Conservation (phyloP, 2,329 filamentous ascomycete genomes). For the Talaromyces sp. region DNA sequence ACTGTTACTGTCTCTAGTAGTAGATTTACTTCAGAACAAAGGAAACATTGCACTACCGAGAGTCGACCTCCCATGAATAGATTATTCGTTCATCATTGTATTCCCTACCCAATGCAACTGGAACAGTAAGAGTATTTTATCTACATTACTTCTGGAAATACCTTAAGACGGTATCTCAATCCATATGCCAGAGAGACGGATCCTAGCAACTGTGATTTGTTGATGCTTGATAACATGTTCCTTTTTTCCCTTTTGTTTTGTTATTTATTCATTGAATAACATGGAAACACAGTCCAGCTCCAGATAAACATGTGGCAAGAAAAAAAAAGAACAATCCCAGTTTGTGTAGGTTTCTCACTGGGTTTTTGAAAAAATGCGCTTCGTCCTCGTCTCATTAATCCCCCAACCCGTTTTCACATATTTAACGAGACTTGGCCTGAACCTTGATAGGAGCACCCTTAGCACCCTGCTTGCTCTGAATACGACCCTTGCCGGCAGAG, state of each 20-base stretch:
- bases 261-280: slow-evolving; percentile 14
- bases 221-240: slow-evolving; percentile 3
- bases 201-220: slow-evolving; percentile 6
- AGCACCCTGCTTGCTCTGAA: slow-evolving; percentile 93
- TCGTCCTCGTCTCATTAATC: slow-evolving; percentile 19
- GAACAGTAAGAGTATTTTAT: background rate
- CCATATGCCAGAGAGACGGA: background rate
- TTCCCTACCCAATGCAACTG: background rate
- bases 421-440: slow-evolving; percentile 79
- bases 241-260: slow-evolving; percentile 6
- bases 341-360: slow-evolving; percentile 18
- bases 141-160: background rate
- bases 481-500: slow-evolving; percentile 72
- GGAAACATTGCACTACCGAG: too few relatives aligned
- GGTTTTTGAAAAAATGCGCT: slow-evolving; percentile 18
- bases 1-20: background rate
- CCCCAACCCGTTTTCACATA: slow-evolving; percentile 4
- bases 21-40: background rate
- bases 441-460: slow-evolving; percentile 87
- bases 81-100: background rate
- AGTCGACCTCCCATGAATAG: background rate
- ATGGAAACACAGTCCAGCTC: slow-evolving; percentile 16
- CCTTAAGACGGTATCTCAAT: background rate
- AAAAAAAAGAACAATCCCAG: slow-evolving; percentile 9
- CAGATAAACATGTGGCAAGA: slow-evolving; percentile 14